Evolutionary conservation across 2,329 filamentous ascomycete genomes (phyloP), one percentile per base, ranked within the genome.

Genomic region (Aureobasidium pullulans): DNA sequence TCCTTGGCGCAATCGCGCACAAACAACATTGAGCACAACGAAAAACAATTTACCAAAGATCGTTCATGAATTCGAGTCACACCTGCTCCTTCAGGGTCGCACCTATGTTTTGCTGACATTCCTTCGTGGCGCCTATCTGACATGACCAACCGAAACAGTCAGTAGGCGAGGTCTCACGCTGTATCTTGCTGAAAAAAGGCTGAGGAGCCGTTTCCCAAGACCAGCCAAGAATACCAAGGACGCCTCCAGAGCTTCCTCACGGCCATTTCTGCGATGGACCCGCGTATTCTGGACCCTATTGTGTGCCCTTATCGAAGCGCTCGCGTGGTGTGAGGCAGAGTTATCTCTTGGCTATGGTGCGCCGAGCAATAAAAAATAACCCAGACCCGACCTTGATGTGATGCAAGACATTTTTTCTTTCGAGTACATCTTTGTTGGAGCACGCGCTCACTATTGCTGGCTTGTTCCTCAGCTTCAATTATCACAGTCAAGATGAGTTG

Each of bases 401-500:
- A 31, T 46, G 15, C 40, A 23, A 36, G 19, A 59, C 36, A 59
- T 52, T 44, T 52, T 59, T 37, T 43, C 36, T 42, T 28, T 43
- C 37, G 16, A 40, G 37, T 36, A 28, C 37, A 32, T 32, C 13
- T 23, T 47, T 10, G 5, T 42, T 29, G 15, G 50, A 34, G 39
- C 23, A 43, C 39, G 28, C 36, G 28, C 37, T 42, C 50, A 42
- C 19, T 7, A n/a, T 43, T 19, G 28, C 28, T 43, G 34, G 13
- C 23, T 19, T 49, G 32, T 29, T 23, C 15, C 34, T 15, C 44
- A 40, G 56, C 56, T 36, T 23, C 36, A 42, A 6, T 23, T 13
- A 4, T n/a, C 29, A 43, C 31, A 11, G n/a, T 37, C 57, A 49
- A 53, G 46, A 65, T 62, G 40, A 60, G 53, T 23, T 68, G 66